Base-by-base conservation (phyloP, 2,329 filamentous ascomycete species). In the Ceratocystis alfenasii region DNA sequence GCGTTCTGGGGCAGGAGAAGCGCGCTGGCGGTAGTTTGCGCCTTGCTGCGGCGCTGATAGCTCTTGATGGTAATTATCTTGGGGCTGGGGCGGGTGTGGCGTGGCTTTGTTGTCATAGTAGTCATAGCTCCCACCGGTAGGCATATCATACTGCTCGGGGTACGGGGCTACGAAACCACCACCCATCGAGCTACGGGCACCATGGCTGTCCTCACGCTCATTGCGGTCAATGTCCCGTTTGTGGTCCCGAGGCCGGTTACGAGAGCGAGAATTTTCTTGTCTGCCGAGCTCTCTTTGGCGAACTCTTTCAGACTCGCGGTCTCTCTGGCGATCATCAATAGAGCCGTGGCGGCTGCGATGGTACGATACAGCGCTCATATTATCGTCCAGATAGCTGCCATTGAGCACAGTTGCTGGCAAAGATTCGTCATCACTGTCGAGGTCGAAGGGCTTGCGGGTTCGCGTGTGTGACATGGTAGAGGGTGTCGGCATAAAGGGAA, bases 201-300 rank as follows among this genome's bases (percentile, higher is more conserved):
- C 33, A 44, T 55, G 20, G 22, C 25, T 68, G 50, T 71, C 69
- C 28, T 72, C 70, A 20, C 71, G 70, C 28, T 73, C 72, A 63
- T 17, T 53, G 20, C 55, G 62, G 20, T 64, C 33, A 61, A 36
- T 61, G 5, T 53, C 62, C 5, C 55, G 20, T 5, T 55, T 12
- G 0, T 20, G 48, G 17, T 66, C 36, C 5, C 65, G 60, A 12
- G 55, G 33, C 25, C 28, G 55, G 8, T 59, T 28, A 8, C 28
- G 55, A 3, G 55, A 36, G 17, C 55, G 55, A 59, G 55, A 36
- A 1, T 30, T 28, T 59, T 59, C 55, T 8, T 33, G 28, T 17
- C n/a, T 33, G 25, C 33, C 15, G 12, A 20, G 17, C 12, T 61
- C 63, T n/a, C 57, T 36, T 46, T 60, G 36, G 30, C 25, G 36